These are phyloP conservation scores for Nepenthes gracilis DNA, from an alignment of 148 eudicot species.

Conservation along the genomic window DNA sequence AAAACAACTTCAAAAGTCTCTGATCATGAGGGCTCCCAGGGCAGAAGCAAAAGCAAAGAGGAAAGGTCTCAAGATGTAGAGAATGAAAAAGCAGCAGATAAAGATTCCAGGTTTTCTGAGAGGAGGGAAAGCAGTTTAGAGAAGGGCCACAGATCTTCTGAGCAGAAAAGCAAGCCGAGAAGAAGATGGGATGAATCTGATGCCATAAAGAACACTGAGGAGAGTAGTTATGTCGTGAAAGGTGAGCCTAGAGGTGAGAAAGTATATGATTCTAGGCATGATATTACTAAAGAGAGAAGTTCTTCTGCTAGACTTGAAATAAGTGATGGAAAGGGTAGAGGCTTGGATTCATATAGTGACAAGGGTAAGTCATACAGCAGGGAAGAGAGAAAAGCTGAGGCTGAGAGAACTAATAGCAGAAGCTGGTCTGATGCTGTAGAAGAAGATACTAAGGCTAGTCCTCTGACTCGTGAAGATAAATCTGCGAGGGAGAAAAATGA, in stretches of 20 bases:
- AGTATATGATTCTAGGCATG: conserved; percentile 27
- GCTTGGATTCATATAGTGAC: conserved; percentile 25
- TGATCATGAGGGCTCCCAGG: conserved; percentile 41
- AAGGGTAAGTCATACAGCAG: conserved; percentile 36
- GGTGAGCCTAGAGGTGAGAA: conserved; percentile 21
- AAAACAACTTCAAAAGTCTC: conserved; percentile 36
- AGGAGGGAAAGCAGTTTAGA: conserved; percentile 39
- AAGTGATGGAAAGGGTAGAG: conserved; percentile 22
- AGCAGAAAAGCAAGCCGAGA: conserved; percentile 11
- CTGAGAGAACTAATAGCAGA: conserved; percentile 45
- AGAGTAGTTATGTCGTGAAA: conserved; percentile 19
- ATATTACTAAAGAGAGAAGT: conserved; percentile 25
- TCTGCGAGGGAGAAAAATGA: conserved; percentile 34
- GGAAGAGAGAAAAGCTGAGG: conserved; percentile 40
- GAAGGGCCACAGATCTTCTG: conserved; percentile 27
- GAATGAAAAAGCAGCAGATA: conserved; percentile 33
- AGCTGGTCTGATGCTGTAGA: conserved; percentile 38
- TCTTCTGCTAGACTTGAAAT: conserved; percentile 19
- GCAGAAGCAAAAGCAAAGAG: conserved; percentile 36
- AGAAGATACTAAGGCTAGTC: conserved; percentile 31
- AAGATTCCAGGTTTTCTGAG: conserved; percentile 30
- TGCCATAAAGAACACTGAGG: conserved; percentile 22
- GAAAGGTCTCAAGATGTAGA: conserved; percentile 32
- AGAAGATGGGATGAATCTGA: conserved; percentile 59
- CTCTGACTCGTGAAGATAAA: conserved; percentile 28